phyloP scores from a whole-genome alignment of 2,329 filamentous ascomycete species.

The Talaromyces sp. region DNA sequence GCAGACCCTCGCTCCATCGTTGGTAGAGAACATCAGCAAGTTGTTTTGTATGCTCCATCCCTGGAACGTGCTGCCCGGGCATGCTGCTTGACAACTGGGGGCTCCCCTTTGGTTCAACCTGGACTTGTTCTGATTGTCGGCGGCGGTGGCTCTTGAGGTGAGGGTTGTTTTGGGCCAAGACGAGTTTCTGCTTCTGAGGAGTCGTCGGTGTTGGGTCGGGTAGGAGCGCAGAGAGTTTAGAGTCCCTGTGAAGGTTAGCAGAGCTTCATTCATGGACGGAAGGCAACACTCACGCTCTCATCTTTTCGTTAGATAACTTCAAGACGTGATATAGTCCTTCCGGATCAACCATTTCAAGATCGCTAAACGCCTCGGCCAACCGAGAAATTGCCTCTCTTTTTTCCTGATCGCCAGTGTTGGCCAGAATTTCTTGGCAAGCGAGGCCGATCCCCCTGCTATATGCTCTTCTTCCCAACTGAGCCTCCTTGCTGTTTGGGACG shows the following conservation, averaged over 20 bases:
- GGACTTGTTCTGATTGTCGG: constrained; percentile 51
- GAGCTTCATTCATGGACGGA: neutral
- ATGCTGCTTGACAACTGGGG: constrained; percentile 41
- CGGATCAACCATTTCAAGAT: constrained; percentile 80
- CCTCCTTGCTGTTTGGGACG: constrained; percentile 64
- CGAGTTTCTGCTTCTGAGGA: constrained; percentile 59
- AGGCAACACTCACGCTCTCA: constrained; percentile 48
- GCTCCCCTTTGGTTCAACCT: constrained; percentile 35
- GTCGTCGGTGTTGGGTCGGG: constrained; percentile 38
- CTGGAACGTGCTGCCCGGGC: constrained; percentile 58
- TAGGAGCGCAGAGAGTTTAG: constrained; percentile 39
- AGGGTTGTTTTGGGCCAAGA: constrained; percentile 77
- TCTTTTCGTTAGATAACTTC: constrained; percentile 68
- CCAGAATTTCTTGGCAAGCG: constrained; percentile 77
- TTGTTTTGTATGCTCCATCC: constrained; percentile 90
- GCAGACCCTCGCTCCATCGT: constrained; percentile 82
- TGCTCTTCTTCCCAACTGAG: constrained; percentile 71
- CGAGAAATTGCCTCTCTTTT: constrained; percentile 81
- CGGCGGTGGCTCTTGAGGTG: constrained; percentile 75
- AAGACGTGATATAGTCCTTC: constrained; percentile 86
- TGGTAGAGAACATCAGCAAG: constrained; percentile 86
- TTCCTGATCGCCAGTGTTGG: constrained; percentile 65
- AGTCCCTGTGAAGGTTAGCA: constrained; percentile 28
- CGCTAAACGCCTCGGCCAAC: constrained; percentile 79
- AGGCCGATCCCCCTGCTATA: constrained; percentile 80